phyloP scores from a whole-genome alignment of 2,329 filamentous ascomycete genomes.

The Nemania sp. region DNA sequence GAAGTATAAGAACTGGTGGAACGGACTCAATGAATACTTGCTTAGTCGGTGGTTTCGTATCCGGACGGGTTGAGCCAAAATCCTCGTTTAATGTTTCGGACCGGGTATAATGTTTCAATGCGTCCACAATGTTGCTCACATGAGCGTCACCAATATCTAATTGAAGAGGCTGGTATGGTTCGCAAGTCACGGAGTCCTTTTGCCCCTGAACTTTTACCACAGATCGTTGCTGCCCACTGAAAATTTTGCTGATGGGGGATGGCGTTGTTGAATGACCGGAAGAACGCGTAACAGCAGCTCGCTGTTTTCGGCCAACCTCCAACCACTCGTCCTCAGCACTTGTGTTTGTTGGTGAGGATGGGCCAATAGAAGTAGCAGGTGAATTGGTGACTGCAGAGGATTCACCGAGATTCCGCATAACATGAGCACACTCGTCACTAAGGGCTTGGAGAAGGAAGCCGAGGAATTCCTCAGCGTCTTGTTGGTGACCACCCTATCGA shows the following conservation, averaged over 20 bases:
- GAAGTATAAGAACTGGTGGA: slow-evolving; percentile 91
- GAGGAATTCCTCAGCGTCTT: slow-evolving; percentile 97
- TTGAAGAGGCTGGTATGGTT: slow-evolving; percentile 94
- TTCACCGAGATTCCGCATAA: slow-evolving; percentile 69
- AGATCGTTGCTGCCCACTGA: slow-evolving; percentile 89
- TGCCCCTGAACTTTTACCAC: slow-evolving; percentile 88
- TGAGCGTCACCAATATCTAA: slow-evolving; percentile 91
- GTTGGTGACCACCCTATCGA: slow-evolving; percentile 85
- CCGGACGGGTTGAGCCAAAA: slow-evolving; percentile 82
- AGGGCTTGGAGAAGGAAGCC: slow-evolving; percentile 92
- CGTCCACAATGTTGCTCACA: slow-evolving; percentile 91
- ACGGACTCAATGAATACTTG: slow-evolving; percentile 94
- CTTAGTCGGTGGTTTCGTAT: slow-evolving; percentile 84
- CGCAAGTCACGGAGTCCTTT: slow-evolving; percentile 90
- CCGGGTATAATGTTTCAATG: slow-evolving; percentile 84
- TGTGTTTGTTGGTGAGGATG: slow-evolving; percentile 59
- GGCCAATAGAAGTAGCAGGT: slow-evolving; percentile 51
- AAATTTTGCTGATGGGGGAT: slow-evolving; percentile 93
- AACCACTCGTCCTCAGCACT: slow-evolving; percentile 78
- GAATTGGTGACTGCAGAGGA: slow-evolving; percentile 46
- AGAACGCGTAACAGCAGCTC: slow-evolving; percentile 84
- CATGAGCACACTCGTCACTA: slow-evolving; percentile 88
- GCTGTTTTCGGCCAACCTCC: slow-evolving; percentile 94
- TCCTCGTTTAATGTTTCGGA: slow-evolving; percentile 88
- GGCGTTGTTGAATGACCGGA: slow-evolving; percentile 79